A percentile compares a stretch with the other conserved stretches of the same genome.
These are phyloP conservation scores for Jamesozyma spencerorum DNA, from an alignment of 805 yeast genomes.

Conservation along the genomic window DNA sequence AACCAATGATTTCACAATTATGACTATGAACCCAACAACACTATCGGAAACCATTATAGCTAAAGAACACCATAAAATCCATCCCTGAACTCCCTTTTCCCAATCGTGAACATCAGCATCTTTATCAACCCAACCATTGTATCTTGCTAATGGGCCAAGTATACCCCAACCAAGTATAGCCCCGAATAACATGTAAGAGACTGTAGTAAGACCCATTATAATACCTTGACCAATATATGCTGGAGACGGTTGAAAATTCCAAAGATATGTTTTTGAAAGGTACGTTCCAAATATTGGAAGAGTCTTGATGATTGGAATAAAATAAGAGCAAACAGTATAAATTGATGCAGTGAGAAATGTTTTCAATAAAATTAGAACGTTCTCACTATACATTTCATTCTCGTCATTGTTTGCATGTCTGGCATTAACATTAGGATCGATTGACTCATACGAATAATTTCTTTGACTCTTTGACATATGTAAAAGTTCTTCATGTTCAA, in stretches of 20 bases:
- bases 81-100: slow-evolving; percentile 91
- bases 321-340: slow-evolving; percentile 65
- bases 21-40: slow-evolving; percentile 64
- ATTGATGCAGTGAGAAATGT: slow-evolving; percentile 64
- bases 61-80: slow-evolving; percentile 92
- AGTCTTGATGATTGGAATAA: slow-evolving; percentile 56
- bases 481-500: slow-evolving; percentile 8
- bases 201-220: slow-evolving; percentile 92
- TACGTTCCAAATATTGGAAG: slow-evolving; percentile 68
- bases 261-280: slow-evolving; percentile 55
- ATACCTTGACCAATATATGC: slow-evolving; percentile 97
- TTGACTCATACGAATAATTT: neutral
- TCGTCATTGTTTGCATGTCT: neutral
- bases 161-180: slow-evolving; percentile 87
- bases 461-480: neutral
- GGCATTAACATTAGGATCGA: neutral
- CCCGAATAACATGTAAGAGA: slow-evolving; percentile 84
- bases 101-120: slow-evolving; percentile 67
- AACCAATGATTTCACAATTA: slow-evolving; percentile 38
- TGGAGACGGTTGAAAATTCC: slow-evolving; percentile 94
- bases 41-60: slow-evolving; percentile 93
- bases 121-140: slow-evolving; percentile 80
- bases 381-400: slow-evolving; percentile 29
- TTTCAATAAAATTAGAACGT: slow-evolving; percentile 46
- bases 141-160: slow-evolving; percentile 69